A percentile compares a stretch with the other conserved stretches of the same genome.
These are phyloP conservation scores for Tylopilus sp. DNA, from an alignment of 768 basidiomycete genomes.

Conservation along the genomic window DNA sequence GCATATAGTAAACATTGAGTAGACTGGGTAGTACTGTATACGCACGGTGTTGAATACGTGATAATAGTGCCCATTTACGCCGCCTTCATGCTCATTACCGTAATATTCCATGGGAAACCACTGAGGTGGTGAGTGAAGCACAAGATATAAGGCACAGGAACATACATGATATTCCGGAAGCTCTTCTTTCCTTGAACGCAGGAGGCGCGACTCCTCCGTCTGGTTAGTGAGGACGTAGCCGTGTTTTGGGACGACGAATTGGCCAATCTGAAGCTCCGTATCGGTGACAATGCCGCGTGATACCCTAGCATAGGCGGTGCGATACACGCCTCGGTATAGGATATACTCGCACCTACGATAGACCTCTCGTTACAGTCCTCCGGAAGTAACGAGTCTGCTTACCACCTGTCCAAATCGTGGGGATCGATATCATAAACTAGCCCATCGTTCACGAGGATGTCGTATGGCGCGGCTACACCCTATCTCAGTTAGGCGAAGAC, in stretches of 20 bases:
- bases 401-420: conserved; percentile 72
- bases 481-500: conserved; percentile 7
- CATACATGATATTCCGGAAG: conserved; percentile 63
- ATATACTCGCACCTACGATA: conserved; percentile 83
- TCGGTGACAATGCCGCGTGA: conserved; percentile 85
- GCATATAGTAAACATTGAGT: background rate
- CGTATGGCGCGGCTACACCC: conserved; percentile 65
- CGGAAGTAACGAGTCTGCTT: conserved; percentile 8
- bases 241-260: conserved; percentile 71
- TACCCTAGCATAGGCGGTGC: conserved; percentile 78
- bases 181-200: conserved; percentile 62
- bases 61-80: conserved; percentile 69
- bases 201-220: conserved; percentile 58
- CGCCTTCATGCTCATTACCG: conserved; percentile 48
- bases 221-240: conserved; percentile 55
- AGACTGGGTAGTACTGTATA: background rate
- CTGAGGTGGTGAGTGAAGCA: conserved; percentile 32
- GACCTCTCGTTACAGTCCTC: background rate
- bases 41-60: conserved; percentile 74
- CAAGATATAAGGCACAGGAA: conserved; percentile 3
- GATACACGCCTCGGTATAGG: conserved; percentile 73
- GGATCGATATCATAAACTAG: conserved; percentile 75
- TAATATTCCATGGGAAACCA: conserved; percentile 80
- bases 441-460: conserved; percentile 74
- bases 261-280: conserved; percentile 86